These are phyloP conservation scores for Diplodia mutila DNA, from an alignment of 2,329 filamentous ascomycete species.

Conservation along the genomic window DNA sequence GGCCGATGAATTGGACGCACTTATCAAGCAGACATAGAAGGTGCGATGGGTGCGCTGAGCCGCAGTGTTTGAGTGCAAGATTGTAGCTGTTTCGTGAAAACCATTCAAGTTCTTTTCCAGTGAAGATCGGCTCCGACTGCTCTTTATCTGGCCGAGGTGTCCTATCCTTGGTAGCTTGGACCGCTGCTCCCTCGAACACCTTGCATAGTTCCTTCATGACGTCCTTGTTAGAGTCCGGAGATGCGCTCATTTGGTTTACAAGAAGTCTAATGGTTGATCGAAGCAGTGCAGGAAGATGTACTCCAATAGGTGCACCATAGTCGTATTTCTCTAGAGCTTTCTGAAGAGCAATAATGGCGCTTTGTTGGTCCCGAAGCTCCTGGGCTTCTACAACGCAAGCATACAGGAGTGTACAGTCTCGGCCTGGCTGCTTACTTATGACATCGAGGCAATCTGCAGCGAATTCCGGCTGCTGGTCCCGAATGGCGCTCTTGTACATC, in stretches of 20 bases:
- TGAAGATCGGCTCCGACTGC: constrained; percentile 56
- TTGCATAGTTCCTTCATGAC: constrained; percentile 57
- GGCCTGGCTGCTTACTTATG: constrained; percentile 58
- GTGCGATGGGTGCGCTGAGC: constrained; percentile 59
- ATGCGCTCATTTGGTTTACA: constrained; percentile 33
- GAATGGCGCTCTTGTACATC: constrained; percentile 73
- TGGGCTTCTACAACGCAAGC: constrained; percentile 81
- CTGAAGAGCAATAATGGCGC: constrained; percentile 63
- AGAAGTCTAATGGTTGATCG: constrained; percentile 62
- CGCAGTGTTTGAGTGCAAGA: constrained; percentile 66
- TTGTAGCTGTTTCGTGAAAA: constrained; percentile 85
- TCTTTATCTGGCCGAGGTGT: constrained; percentile 44
- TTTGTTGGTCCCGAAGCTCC: constrained; percentile 62
- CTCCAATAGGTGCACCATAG: constrained; percentile 49
- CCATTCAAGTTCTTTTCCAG: constrained; percentile 73
- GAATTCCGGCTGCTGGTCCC: constrained; percentile 58
- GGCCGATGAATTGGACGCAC: constrained; percentile 50
- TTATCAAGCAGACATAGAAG: constrained; percentile 59
- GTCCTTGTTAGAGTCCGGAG: constrained; percentile 48
- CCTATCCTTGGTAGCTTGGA: constrained; percentile 48
- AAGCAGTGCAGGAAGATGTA: constrained; percentile 67
- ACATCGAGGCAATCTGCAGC: constrained; percentile 67
- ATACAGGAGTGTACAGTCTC: constrained; percentile 69
- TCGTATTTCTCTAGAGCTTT: constrained; percentile 62
- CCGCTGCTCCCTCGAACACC: constrained; percentile 56